Evolutionary conservation across 106 monocot genomes (phyloP), one percentile per base, ranked within the genome.

Genomic region (Dendrobium nobile): DNA sequence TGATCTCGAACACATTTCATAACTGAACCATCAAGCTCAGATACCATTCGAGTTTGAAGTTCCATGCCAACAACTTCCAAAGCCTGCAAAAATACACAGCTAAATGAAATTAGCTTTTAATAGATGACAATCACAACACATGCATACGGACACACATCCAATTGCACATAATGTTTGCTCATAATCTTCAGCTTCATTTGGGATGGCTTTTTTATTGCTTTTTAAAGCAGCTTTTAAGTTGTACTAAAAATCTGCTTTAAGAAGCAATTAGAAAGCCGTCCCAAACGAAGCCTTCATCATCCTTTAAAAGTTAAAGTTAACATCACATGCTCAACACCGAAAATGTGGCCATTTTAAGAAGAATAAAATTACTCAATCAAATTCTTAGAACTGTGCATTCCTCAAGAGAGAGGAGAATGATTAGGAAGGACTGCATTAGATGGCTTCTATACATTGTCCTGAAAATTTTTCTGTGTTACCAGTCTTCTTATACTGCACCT

Each of bases 1-100:
- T 89, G 89, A 79, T 89, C 89, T 82, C 89, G 86, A 47, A 89
- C 89, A 80, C 89, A 89, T 84, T 84, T 86, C 84, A 89, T 86
- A 48, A 89, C 72, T 61, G 89, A 89, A 77, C 86, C 89, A 77
- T 86, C 89, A 84, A 89, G 89, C 82, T 89, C 89, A 68, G 44
- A 76, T 16, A 86, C 84, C 82, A 89, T 84, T 48, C 65, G 47
- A 64, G 84, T 84, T 51, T 89, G 89, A 58, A 78, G 81, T 59
- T 89, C 89, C 9, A 84, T 61, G 77, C 80, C 86, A 44, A 89
- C 77, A 4, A 89, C 86, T 81, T 89, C 89, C 80, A 89, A 78
- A 59, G 78, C 78, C 78, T 78, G 58, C 41, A 41, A 79, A 19
- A 79, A 40, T 26, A 17, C 74, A 74, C n/a, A 44, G 5, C 43